Evolutionary conservation across 805 yeast species (phyloP).

Genomic region (Kluyveromyces lactis): DNA sequence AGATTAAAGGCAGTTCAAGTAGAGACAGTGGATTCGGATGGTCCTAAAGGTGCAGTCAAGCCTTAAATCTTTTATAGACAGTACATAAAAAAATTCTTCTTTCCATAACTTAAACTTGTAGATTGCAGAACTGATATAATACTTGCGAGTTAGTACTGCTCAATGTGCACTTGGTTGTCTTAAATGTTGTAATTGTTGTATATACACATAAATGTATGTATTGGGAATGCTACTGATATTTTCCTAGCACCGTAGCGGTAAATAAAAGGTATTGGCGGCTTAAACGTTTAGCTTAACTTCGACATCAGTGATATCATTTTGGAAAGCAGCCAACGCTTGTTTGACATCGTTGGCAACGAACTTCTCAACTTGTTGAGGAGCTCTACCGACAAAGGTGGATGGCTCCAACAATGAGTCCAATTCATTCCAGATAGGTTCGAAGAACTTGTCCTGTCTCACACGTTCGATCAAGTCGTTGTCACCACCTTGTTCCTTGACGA

Average conservation of each 20-base stretch:
- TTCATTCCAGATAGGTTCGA: conserved; percentile 81
- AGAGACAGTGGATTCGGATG: background rate
- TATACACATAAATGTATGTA: no score
- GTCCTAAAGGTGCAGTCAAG: background rate
- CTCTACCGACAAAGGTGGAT: conserved; percentile 93
- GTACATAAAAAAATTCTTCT: no score
- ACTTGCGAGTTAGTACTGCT: no score
- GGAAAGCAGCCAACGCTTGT: conserved; percentile 66
- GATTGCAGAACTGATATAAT: no score
- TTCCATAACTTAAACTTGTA: no score
- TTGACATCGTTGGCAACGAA: conserved; percentile 80
- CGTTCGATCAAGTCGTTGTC: conserved; percentile 95
- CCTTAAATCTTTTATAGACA: no score
- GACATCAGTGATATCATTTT: conserved; percentile 50
- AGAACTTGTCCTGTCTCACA: conserved; percentile 66
- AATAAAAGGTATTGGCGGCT: no score
- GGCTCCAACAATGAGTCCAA: conserved; percentile 81
- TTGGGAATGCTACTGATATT: no score
- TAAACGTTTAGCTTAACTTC: conserved; percentile 76
- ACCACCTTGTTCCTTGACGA: conserved; percentile 97
- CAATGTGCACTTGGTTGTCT: no score
- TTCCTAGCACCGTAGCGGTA: no score
- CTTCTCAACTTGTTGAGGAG: conserved; percentile 95
- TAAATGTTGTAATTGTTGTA: no score
- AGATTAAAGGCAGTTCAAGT: background rate